Evolutionary conservation across 192 early-diverging fungal genomes (phyloP).

Genomic region (Coemansia sp.): DNA sequence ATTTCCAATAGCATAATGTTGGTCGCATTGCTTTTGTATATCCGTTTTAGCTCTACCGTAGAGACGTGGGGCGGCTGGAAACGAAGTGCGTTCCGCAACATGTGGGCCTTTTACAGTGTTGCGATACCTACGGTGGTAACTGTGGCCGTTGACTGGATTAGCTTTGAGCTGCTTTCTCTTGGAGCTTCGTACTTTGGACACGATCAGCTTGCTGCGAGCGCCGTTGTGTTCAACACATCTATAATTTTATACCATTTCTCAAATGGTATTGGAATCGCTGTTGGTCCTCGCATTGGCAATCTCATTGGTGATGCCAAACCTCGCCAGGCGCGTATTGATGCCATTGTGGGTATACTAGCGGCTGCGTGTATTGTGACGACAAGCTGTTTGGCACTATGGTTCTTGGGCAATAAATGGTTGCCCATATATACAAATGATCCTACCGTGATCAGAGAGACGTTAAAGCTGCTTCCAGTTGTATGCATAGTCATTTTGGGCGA

Average conservation of each 20-base stretch:
- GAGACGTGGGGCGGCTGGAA: slow-evolving; percentile 88
- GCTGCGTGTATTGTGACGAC: slow-evolving; percentile 54
- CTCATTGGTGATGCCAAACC: no score
- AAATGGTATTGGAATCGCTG: no score
- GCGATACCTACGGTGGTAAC: slow-evolving; percentile 82
- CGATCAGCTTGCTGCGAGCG: slow-evolving; percentile 72
- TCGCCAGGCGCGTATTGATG: slow-evolving; percentile 5
- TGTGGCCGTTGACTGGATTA: slow-evolving; percentile 78
- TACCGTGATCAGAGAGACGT: slow-evolving; percentile 66
- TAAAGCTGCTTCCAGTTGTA: slow-evolving; percentile 68
- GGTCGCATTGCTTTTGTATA: slow-evolving; percentile 63
- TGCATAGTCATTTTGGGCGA: slow-evolving; percentile 65
- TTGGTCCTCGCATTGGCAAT: no score
- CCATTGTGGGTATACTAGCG: slow-evolving; percentile 52
- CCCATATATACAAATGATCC: slow-evolving; percentile 66
- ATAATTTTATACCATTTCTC: slow-evolving; percentile 65
- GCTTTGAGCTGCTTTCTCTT: slow-evolving; percentile 69
- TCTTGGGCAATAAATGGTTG: slow-evolving; percentile 30
- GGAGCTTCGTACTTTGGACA: slow-evolving; percentile 76
- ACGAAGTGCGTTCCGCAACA: slow-evolving; percentile 61
- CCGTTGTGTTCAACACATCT: slow-evolving; percentile 62
- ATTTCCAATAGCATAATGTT: slow-evolving; percentile 73
- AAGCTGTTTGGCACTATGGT: slow-evolving; percentile 1
- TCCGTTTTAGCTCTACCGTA: slow-evolving; percentile 57
- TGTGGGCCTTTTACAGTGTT: slow-evolving; percentile 62